phyloP scores from a whole-genome alignment of 176 grass and related monocot species.

The Phoenix dactylifera region DNA sequence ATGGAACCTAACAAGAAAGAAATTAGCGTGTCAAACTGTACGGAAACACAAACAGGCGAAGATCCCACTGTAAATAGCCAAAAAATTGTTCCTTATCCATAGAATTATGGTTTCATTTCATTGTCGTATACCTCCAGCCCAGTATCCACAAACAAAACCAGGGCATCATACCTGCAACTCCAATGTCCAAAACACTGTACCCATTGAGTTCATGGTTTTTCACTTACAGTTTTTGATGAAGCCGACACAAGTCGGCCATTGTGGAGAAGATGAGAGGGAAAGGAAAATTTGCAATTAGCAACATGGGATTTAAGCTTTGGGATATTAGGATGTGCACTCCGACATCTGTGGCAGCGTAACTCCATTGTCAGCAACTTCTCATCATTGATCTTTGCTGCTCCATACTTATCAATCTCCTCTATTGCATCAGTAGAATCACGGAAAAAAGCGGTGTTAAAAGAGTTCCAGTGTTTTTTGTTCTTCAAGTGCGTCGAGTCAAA shows the following conservation, averaged over 20 bases:
- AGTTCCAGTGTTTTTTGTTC: constrained; percentile 98
- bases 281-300: constrained; percentile 44
- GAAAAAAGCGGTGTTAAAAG: constrained; percentile 66
- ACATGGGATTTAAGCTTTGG: constrained; percentile 75
- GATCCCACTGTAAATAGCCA: no score
- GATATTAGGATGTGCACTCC: constrained; percentile 87
- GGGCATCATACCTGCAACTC: no score
- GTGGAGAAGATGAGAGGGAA: constrained; percentile 46
- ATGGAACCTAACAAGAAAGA: no score
- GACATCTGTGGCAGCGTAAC: constrained; percentile 72
- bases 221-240: no score
- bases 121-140: no score
- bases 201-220: no score
- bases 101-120: no score
- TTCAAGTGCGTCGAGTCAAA: constrained; percentile 42
- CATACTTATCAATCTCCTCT: constrained; percentile 55
- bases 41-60: no score
- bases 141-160: no score
- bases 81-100: no score
- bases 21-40: no score
- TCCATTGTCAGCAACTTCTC: constrained; percentile 59
- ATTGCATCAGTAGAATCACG: constrained; percentile 64
- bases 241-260: constrained; percentile 37
- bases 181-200: no score
- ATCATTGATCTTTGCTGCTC: constrained; percentile 25